Base-by-base conservation (phyloP, 768 basidiomycete species). In the Ephemerocybe angulata region DNA sequence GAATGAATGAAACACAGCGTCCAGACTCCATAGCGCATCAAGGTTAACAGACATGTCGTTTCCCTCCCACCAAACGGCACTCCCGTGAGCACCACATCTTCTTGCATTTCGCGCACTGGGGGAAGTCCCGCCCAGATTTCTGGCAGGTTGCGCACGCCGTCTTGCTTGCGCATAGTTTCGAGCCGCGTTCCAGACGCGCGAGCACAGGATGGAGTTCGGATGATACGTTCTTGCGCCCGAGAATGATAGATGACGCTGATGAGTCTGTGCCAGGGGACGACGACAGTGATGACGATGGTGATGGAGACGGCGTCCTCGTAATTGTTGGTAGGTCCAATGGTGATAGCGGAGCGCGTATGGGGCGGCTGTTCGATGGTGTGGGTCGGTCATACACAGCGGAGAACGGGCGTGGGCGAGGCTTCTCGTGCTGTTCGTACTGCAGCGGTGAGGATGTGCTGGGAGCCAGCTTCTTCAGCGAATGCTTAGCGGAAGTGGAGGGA, bases 41-140 rank as follows among this genome's bases (percentile, higher is more conserved):
- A n/a, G n/a, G 17, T 37, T 35, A 50, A 57, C 84, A 85, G 10
- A 70, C 59, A 64, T 86, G 84, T 61, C 76, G 76, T 61, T 76
- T 79, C 33, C 77, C 80, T 21, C 73, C 76, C 42, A 73, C 69
- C 53, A 86, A 60, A 51, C 85, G 75, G 64, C 85, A 87, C 28
- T 78, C 67, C 52, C 85, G 72, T 24, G 84, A 85, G 60, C 85
- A 87, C 85, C 85, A 87, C 69, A 72, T 78, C 28, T 76, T 76
- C 22, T 72, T 67, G 58, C 85, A 87, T 56, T 77, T 80, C 6
- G 77, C 73, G 63, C 85, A 87, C n/a, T 77, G 76, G 13, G 85
- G 85, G 63, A 76, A 87, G 56, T 83, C 80, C 13, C 68, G 65
- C 0, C 85, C 85, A 1, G 62, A 50, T 62, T 78, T 83, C 30